These are phyloP conservation scores for Chytriomyces sp. DNA, from an alignment of 192 early-diverging fungal genomes.

Conservation along the genomic window DNA sequence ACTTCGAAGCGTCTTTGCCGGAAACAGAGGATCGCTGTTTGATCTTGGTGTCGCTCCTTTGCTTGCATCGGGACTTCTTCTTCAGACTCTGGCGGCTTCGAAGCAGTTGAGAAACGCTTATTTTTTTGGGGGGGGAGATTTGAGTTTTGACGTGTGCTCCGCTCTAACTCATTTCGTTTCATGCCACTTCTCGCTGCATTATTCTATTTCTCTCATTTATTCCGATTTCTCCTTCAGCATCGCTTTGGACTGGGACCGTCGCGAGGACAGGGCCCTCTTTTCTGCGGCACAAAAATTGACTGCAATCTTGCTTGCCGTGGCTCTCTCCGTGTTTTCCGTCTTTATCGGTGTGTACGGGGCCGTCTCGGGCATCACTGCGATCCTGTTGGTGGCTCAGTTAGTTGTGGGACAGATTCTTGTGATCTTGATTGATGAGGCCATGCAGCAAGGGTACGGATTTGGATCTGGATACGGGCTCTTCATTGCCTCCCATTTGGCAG, in stretches of 20 bases:
- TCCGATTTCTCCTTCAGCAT: background rate
- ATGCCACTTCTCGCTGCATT: too few species aligned
- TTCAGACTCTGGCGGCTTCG: slow-evolving; percentile 90
- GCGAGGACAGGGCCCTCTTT: slow-evolving; percentile 64
- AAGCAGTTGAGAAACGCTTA: slow-evolving; percentile 84
- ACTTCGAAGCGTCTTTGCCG: slow-evolving; percentile 93
- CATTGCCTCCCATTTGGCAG: slow-evolving; percentile 92
- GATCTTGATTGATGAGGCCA: slow-evolving; percentile 88
- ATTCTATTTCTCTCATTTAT: too few species aligned
- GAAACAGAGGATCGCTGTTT: slow-evolving; percentile 93
- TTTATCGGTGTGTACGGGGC: slow-evolving; percentile 67
- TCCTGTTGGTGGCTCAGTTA: slow-evolving; percentile 88
- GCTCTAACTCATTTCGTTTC: too few species aligned
- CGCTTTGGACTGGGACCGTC: background rate
- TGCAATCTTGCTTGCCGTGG: background rate
- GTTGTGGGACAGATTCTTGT: slow-evolving; percentile 85
- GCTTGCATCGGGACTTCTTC: slow-evolving; percentile 94
- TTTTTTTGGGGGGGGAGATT: slow-evolving; percentile 92
- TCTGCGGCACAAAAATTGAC: background rate
- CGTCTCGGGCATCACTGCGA: slow-evolving; percentile 42
- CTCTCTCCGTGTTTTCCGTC: background rate
- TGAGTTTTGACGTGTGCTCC: slow-evolving; percentile 22
- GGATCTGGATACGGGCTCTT: slow-evolving; percentile 92
- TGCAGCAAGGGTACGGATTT: slow-evolving; percentile 95
- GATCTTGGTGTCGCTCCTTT: slow-evolving; percentile 95